phyloP scores from a whole-genome alignment of 176 grass and related monocot species.

The Dendrocalamus sinicus region DNA sequence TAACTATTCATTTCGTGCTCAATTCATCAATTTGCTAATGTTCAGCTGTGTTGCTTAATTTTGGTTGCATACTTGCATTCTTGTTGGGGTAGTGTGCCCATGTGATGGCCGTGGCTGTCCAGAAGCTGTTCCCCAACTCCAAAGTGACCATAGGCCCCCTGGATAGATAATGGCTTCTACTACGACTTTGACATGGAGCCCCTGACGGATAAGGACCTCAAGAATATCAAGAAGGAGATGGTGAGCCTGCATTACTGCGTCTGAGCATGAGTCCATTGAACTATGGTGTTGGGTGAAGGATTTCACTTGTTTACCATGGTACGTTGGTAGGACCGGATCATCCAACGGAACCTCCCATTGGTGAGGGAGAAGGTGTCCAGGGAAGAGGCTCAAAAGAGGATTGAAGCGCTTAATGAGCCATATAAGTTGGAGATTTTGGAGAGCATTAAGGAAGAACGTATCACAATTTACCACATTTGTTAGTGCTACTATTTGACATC shows the following conservation, averaged over 20 bases:
- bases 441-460: slow-evolving; percentile 87
- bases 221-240: slow-evolving; percentile 99
- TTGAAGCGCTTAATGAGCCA: slow-evolving; percentile 75
- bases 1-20: neutral
- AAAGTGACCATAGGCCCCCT: slow-evolving; percentile 91
- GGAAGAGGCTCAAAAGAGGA: slow-evolving; percentile 89
- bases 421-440: slow-evolving; percentile 96
- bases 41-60: neutral
- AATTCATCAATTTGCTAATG: neutral
- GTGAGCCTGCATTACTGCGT: slow-evolving; percentile 42
- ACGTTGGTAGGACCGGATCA: slow-evolving; percentile 83
- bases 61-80: neutral
- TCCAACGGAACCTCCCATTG: slow-evolving; percentile 75
- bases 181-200: slow-evolving; percentile 98
- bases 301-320: slow-evolving; percentile 56
- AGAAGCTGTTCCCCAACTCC: slow-evolving; percentile 88
- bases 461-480: slow-evolving; percentile 98
- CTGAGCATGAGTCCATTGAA: neutral
- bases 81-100: slow-evolving; percentile 74
- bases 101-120: slow-evolving; percentile 99
- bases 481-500: neutral
- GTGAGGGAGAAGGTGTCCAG: slow-evolving; percentile 82
- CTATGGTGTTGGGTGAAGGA: neutral
- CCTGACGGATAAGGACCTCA: slow-evolving; percentile 85
- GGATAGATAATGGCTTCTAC: slow-evolving; percentile 98